Evolutionary conservation across 305 asterid genomes (phyloP), one percentile per base, ranked within the genome.

Genomic region (Solanum hybrid): DNA sequence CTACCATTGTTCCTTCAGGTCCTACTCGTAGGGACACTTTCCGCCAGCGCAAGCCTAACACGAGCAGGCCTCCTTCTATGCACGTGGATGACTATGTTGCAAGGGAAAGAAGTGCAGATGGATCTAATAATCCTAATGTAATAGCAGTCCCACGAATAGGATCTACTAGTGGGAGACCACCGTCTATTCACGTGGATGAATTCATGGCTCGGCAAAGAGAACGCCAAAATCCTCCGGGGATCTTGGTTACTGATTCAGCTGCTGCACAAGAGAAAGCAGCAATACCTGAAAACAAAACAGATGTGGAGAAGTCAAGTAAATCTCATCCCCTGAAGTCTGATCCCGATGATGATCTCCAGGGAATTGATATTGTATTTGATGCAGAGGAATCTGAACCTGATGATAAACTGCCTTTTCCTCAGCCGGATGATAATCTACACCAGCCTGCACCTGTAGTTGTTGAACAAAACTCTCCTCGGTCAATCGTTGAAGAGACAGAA

Each of bases 21-120:
- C 98, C 98, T 29, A 93, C 97, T 79, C 97, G 99, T 17, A 96
- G 99, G 89, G 99, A 97, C 91, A 92, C 94, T 88, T 97, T 97
- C 92, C 94, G 99, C 89, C 98, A 94, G 93, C 99, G 99, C 86
- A 97, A 97, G 94, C 98, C 98, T 37, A 97, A 97, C 94, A 97
- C 99, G 79, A 97, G 99, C 93, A 94, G 99, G 88, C 98, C 99
- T 86, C 99, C 99, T 90, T 97, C 99, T 89, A 97, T 97, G 95
- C 96, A 97, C 87, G 99, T 97, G 86, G 99, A 97, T 92, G 99
- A 96, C 95, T 97, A 96, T 93, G 99, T 97, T 90, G 98, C 98
- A 86, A 95, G 98, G 93, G 99, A 97, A 90, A 94, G 99, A 92
- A 96, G 92, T 90, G 94, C 95, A 66, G 99, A 96, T 92, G 97